Percentiles rank a stretch among this genome's conserved stretches.
These are phyloP conservation scores for Thermoascus crustaceus DNA, from an alignment of 2,329 filamentous ascomycete species.

Conservation along the genomic window DNA sequence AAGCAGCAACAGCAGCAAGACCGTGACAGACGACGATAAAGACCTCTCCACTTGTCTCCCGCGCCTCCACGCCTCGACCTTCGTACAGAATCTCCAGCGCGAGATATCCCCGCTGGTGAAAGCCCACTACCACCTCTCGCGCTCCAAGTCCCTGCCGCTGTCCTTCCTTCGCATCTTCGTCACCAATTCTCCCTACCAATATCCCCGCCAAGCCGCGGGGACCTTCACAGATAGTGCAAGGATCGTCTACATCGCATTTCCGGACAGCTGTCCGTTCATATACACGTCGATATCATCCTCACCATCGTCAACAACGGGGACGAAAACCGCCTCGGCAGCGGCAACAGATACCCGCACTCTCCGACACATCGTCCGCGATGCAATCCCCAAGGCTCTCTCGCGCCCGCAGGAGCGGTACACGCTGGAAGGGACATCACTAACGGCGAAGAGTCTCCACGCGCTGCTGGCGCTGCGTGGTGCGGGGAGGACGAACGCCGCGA, in stretches of 20 bases:
- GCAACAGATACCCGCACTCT: conserved; percentile 54
- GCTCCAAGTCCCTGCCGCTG: conserved; percentile 56
- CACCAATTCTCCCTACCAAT: conserved; percentile 70
- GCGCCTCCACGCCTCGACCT: conserved; percentile 71
- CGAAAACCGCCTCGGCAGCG: conserved; percentile 20
- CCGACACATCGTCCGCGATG: conserved; percentile 63
- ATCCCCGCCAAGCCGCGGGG: conserved; percentile 32
- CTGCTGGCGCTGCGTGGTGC: conserved; percentile 62
- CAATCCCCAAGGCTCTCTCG: conserved; percentile 75
- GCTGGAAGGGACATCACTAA: conserved; percentile 59
- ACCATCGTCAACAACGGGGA: conserved; percentile 27
- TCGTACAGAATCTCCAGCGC: conserved; percentile 65
- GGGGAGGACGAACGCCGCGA: conserved; percentile 61
- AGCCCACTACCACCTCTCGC: conserved; percentile 71
- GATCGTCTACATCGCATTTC: conserved; percentile 73
- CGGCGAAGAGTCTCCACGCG: conserved; percentile 62
- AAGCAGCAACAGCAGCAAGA: conserved; percentile 16
- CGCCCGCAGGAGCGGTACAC: conserved; percentile 63
- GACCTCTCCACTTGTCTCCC: conserved; percentile 44
- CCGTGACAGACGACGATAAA: conserved; percentile 12
- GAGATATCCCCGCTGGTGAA: conserved; percentile 73
- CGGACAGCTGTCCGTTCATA: conserved; percentile 67
- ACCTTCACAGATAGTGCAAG: conserved; percentile 53
- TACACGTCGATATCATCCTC: conserved; percentile 48
- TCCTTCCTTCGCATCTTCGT: conserved; percentile 71